These are phyloP conservation scores for Camellia lanceoleosa DNA, from an alignment of 148 eudicot species.

Conservation along the genomic window DNA sequence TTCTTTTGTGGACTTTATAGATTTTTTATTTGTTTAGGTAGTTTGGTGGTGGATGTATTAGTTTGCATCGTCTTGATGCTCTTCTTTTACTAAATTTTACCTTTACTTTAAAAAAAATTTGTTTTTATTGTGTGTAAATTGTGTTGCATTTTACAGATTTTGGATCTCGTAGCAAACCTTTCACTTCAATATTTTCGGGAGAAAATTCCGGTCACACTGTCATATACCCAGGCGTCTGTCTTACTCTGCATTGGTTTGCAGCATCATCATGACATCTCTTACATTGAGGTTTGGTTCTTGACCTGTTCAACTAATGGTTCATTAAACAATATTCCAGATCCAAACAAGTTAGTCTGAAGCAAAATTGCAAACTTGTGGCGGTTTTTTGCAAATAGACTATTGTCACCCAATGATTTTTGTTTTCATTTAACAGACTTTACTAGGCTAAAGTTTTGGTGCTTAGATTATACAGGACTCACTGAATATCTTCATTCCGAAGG, in stretches of 20 bases:
- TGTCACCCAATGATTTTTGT: background rate
- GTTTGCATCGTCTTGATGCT: too few species aligned
- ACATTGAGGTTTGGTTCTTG: slow-evolving; percentile 52
- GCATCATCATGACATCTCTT: slow-evolving; percentile 47
- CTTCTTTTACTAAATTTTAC: too few species aligned
- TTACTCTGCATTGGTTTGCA: slow-evolving; percentile 92
- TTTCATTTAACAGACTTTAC: background rate
- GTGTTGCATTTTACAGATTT: slow-evolving; percentile 47
- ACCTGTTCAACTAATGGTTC: slow-evolving; percentile 2
- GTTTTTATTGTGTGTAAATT: background rate
- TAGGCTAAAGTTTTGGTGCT: background rate
- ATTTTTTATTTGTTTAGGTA: too few species aligned
- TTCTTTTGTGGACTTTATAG: too few species aligned
- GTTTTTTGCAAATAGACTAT: background rate
- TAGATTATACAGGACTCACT: background rate
- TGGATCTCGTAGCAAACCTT: slow-evolving; percentile 44
- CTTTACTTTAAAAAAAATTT: too few species aligned
- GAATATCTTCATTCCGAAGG: background rate
- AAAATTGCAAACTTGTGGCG: background rate
- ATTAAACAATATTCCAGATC: background rate
- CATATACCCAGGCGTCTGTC: slow-evolving; percentile 81
- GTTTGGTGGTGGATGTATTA: too few species aligned
- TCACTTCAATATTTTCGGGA: slow-evolving; percentile 59
- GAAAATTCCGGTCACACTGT: slow-evolving; percentile 71
- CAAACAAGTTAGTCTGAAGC: background rate